Conservation (phyloP, 257 asterid genomes). For the Buddleja alternifolia region DNA sequence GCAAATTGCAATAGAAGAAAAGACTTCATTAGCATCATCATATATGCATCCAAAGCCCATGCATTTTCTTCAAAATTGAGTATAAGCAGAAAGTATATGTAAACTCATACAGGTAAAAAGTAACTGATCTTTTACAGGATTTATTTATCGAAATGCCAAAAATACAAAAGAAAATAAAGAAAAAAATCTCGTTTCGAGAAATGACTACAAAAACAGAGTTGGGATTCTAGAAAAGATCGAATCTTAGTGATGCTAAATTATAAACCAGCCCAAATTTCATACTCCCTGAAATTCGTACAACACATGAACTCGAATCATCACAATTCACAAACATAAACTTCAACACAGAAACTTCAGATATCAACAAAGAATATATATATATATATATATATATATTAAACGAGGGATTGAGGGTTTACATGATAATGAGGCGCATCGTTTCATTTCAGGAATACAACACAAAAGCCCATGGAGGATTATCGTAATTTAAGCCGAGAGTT, state of each 20-base stretch:
- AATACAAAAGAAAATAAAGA: background rate
- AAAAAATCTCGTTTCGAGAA: background rate
- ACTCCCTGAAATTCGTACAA: background rate
- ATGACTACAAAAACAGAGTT: background rate
- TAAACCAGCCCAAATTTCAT: background rate
- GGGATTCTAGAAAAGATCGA: constrained; percentile 11
- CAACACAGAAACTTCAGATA: background rate
- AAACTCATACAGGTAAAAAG: background rate
- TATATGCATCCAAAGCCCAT: background rate
- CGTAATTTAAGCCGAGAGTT: too few species aligned
- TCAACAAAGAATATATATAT: background rate
- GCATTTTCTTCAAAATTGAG: background rate
- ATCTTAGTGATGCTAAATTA: background rate
- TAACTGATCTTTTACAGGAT: background rate
- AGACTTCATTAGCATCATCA: background rate
- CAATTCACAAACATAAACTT: background rate
- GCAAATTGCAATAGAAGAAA: background rate
- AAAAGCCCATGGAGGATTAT: too few species aligned
- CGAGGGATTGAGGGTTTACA: too few species aligned
- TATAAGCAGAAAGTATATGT: background rate
- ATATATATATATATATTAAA: background rate
- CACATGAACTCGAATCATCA: background rate
- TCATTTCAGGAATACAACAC: too few species aligned
- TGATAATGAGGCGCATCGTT: too few species aligned
- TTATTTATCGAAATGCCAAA: background rate